These are phyloP conservation scores for Starmerella bombicola DNA, from an alignment of 805 yeast genomes.

Conservation along the genomic window DNA sequence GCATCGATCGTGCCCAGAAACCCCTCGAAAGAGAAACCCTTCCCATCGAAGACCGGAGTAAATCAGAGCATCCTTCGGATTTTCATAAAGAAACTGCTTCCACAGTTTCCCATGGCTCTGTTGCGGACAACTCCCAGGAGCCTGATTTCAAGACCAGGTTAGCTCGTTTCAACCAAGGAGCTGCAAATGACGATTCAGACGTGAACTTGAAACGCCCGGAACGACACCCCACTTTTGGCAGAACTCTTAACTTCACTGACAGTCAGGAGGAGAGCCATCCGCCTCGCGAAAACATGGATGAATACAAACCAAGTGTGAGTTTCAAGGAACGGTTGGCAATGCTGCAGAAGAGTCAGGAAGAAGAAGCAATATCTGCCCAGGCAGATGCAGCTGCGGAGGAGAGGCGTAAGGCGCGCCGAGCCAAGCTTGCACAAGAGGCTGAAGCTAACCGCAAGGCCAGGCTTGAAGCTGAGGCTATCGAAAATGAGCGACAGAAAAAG, in stretches of 20 bases:
- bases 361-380: conserved; percentile 54
- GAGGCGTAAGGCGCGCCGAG: conserved; percentile 34
- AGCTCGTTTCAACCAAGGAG: conserved; percentile 38
- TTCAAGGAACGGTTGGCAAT: conserved; percentile 77
- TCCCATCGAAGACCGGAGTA: no score
- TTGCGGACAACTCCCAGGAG: no score
- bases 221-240: conserved; percentile 14
- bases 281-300: conserved; percentile 18
- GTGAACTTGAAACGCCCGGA: conserved; percentile 9
- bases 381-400: conserved; percentile 29
- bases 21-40: no score
- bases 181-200: conserved; percentile 1
- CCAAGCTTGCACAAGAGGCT: conserved; percentile 11
- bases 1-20: no score
- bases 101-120: no score
- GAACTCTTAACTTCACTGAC: conserved; percentile 6
- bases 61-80: no score
- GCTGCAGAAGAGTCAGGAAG: conserved; percentile 71
- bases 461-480: conserved; percentile 14
- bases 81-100: no score
- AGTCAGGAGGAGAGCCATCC: conserved; percentile 24
- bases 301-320: conserved; percentile 51
- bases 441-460: conserved; percentile 14
- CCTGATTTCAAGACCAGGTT: conserved; percentile 36
- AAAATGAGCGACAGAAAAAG: conserved; percentile 4